Conservation (phyloP, 148 eudicot species). For the Fallopia convolvulus region DNA sequence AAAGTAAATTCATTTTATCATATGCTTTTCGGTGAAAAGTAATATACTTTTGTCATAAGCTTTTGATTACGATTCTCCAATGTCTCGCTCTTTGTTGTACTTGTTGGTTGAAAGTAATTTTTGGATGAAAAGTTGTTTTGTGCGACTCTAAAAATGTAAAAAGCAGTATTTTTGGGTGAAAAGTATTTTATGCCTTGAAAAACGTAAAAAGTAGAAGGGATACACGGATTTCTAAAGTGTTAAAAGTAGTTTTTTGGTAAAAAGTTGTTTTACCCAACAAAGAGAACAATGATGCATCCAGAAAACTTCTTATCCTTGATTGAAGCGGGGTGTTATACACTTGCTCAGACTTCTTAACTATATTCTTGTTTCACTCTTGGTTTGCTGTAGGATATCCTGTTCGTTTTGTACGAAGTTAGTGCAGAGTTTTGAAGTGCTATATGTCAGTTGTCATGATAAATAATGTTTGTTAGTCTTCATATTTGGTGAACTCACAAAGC, state of each 20-base stretch:
- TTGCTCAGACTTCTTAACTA: not conserved
- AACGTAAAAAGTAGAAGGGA: too few species aligned
- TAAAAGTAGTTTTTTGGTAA: too few species aligned
- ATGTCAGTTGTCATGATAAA: not conserved
- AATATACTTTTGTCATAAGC: too few species aligned
- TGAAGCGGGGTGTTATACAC: not conserved
- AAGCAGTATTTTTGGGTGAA: too few species aligned
- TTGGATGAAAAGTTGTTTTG: too few species aligned
- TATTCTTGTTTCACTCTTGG: not conserved
- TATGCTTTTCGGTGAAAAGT: not conserved
- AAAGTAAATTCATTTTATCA: conserved; percentile 7
- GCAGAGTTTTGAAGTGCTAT: not conserved
- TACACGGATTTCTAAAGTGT: too few species aligned
- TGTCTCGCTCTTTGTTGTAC: too few species aligned
- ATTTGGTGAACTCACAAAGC: not conserved
- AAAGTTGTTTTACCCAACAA: too few species aligned
- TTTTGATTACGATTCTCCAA: too few species aligned
- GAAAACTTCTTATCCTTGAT: not conserved
- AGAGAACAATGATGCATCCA: not conserved
- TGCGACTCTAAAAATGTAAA: too few species aligned
- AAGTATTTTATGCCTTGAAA: too few species aligned
- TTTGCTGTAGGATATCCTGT: not conserved
- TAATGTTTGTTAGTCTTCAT: not conserved
- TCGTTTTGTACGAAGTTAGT: not conserved
- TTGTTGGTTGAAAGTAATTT: too few species aligned